Percentiles rank a stretch among this genome's conserved stretches.
These are phyloP conservation scores for Apiospora arundinis DNA, from an alignment of 2,329 filamentous ascomycete genomes.

Conservation along the genomic window DNA sequence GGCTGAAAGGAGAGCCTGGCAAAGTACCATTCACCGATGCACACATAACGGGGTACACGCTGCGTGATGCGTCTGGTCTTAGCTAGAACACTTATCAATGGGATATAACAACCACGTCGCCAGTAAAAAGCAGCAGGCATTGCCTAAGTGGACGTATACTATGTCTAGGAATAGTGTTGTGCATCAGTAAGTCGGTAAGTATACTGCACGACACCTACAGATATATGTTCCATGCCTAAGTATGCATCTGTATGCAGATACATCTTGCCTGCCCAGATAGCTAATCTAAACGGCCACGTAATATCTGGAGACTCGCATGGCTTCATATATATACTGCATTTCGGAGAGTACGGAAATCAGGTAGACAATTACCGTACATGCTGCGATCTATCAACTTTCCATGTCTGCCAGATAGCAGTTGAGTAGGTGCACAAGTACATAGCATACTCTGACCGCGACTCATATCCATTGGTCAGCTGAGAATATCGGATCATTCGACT, in stretches of 20 bases:
- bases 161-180: neutral
- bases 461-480: neutral
- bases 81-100: neutral
- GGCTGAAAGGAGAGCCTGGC: constrained; percentile 14
- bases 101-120: neutral
- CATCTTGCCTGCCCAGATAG: neutral
- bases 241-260: neutral
- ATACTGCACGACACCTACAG: neutral
- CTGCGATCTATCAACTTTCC: too few relatives aligned
- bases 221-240: neutral
- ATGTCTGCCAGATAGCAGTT: neutral
- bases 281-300: constrained; percentile 2
- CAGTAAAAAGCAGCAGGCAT: neutral
- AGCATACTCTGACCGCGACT: neutral
- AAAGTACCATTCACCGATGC: constrained; percentile 1
- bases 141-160: neutral
- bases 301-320: constrained; percentile 5
- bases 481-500: neutral
- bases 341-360: neutral
- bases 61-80: too few relatives aligned
- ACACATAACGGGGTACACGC: neutral
- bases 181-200: neutral
- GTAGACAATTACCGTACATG: too few relatives aligned
- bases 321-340: neutral
- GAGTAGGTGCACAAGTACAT: too few relatives aligned